A percentile compares a stretch with the other conserved stretches of the same genome.
Conservation (phyloP, 75 land plant species). For the Ceratopteris richardii region DNA sequence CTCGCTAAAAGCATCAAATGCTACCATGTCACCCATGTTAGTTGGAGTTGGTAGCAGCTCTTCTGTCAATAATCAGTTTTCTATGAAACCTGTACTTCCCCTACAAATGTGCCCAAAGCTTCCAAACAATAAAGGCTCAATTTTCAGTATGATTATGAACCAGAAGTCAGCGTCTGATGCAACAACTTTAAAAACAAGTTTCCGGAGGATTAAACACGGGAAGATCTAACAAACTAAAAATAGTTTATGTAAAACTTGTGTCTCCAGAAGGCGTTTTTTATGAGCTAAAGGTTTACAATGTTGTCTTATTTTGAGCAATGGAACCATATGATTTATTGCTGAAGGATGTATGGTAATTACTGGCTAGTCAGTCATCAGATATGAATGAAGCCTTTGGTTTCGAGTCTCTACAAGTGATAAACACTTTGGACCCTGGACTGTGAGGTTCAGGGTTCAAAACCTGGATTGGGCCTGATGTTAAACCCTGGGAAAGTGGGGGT, state of each 20-base stretch:
- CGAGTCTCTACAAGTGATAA: no score
- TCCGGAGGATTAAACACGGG: constrained; percentile 31
- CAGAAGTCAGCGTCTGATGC: constrained; percentile 16
- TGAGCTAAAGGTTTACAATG: no score
- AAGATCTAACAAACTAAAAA: background rate
- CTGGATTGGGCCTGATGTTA: no score
- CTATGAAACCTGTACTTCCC: constrained; percentile 14
- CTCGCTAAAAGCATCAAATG: background rate
- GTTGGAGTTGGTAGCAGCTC: background rate
- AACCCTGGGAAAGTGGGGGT: no score
- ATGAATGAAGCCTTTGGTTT: no score
- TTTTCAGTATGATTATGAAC: constrained; percentile 25
- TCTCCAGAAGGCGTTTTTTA: background rate
- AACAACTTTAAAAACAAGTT: constrained; percentile 32
- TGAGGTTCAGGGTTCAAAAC: no score
- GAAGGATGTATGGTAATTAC: no score
- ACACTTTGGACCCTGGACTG: no score
- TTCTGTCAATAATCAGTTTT: constrained; percentile 12
- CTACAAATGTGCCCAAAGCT: constrained; percentile 5
- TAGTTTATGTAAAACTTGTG: background rate
- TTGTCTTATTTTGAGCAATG: no score
- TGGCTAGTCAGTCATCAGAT: no score
- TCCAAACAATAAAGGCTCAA: background rate
- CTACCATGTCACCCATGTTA: no score
- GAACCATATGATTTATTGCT: no score